Evolutionary conservation across 1,284 basidiomycete species (phyloP), one percentile per base, ranked within the genome.

Genomic region (Naganishia liquefaciens): DNA sequence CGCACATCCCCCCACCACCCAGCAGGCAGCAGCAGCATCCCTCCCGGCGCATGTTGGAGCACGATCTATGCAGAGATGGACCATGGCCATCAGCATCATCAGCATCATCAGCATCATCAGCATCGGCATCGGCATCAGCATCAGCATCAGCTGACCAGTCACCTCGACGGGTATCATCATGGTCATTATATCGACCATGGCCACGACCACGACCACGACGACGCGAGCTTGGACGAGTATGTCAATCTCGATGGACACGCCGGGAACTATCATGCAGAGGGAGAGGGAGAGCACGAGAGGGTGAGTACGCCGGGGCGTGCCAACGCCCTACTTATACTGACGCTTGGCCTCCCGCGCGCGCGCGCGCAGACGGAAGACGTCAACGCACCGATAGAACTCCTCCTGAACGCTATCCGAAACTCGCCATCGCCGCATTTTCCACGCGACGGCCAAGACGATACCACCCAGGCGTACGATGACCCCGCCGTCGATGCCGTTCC

Each of bases 321-420:
- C 19, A 33, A 6, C 23, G n/a, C 47, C 13, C 13, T 6, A 23
- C 13, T 47, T 28, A 9, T 51, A 19, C 19, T 44, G 43, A 23
- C 9, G n/a, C 39, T 10, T 40, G 39, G 21, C 47, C 10, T 10
- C 25, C 28, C 21, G n/a, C 27, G 15, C 2, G 7, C 46, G 11
- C 37, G 27, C 23, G 4, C 27, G 25, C 27, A 62, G 60, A 5
- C 39, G 21, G 50, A 62, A 21, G 60, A 62, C 44, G 43, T 42
- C 39, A 49, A 54, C 30, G 62, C 53, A 13, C 62, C 62, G n/a
- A 54, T 64, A n/a, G 62, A 64, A 40, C 46, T 64, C 17, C 44
- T 64, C 19, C 46, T 64, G 13, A 55, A 64, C 43, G 62, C 62
- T 7, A 64, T 64, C 23, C 53, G 47, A 30, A 57, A 57, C 46